Evolutionary conservation across 169 alveolate genomes (phyloP), one percentile per base, ranked within the genome.

Genomic region (Hammondia hammondi): DNA sequence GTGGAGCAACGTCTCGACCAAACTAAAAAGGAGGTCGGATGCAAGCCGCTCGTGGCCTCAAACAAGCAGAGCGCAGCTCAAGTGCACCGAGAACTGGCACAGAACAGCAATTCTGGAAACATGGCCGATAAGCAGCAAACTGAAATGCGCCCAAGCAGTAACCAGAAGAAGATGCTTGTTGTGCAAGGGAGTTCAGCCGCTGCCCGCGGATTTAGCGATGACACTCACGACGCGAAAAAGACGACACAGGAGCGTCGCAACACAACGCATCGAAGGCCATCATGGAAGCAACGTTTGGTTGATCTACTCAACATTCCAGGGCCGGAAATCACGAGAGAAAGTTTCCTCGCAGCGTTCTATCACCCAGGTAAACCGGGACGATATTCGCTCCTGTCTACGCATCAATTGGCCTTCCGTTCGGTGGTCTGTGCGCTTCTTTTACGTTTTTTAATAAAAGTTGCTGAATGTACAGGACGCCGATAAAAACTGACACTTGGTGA

Each of bases 241-340:
- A 6, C n/a, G n/a, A 12, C 87, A 4, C 90, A 84, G 70, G 71
- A 43, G 3, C 27, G 19, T 10, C 70, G 32, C 57, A 37, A 14
- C 27, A 21, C 85, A 14, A 0, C 93, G 45, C 71, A 32, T 17
- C 45, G 85, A 27, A 4, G 12, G 5, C 10, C 92, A 12, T 4
- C 32, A 29, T 90, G 94, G 94, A 90, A 72, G 77, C 94, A 90
- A 43, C 87, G 72, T 3, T 88, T 90, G 12, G 94, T 90, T 24
- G 46, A 90, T 52, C 81, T 24, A 35, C 73, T 90, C 29, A 21
- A 88, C 57, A 72, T 90, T 9, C 94, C 94, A 10, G 94, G 94
- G 43, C 90, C 90, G 43, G 29, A 82, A 12, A 27, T 82, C 61
- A 17, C 90, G 32, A 35, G 90, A 46, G 37, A 43, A 17, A 67